These are phyloP conservation scores for Venturia carpophila DNA, from an alignment of 2,329 filamentous ascomycete species.

Conservation along the genomic window DNA sequence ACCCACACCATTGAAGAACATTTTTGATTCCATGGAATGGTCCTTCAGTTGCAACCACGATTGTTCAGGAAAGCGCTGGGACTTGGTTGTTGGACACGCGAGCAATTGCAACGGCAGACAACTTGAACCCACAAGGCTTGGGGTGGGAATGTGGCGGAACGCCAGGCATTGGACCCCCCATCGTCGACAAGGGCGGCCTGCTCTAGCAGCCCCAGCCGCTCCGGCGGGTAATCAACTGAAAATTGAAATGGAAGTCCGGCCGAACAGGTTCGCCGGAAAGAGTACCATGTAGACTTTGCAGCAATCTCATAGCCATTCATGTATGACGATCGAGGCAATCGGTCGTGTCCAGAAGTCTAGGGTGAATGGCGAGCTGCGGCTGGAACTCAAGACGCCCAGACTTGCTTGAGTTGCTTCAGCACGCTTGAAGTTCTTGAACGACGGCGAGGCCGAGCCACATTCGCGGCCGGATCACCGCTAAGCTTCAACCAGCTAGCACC, in stretches of 20 bases:
- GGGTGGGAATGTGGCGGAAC: neutral
- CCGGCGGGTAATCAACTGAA: neutral
- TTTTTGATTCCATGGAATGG: no score
- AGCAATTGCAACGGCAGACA: no score
- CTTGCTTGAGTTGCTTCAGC: constrained; percentile 1
- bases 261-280: neutral
- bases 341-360: neutral
- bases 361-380: neutral
- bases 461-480: neutral
- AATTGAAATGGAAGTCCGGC: neutral
- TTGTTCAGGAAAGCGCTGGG: no score
- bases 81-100: no score
- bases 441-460: neutral
- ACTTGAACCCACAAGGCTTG: neutral
- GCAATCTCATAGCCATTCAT: neutral
- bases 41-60: no score
- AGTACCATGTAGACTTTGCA: no score
- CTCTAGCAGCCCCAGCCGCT: neutral
- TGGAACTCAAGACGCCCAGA: neutral
- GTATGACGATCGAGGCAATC: neutral
- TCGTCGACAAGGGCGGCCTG: neutral
- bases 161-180: neutral
- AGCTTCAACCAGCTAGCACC: neutral
- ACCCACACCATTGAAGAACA: neutral
- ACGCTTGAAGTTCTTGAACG: no score